Evolutionary conservation across 2,329 filamentous ascomycete genomes (phyloP), one percentile per base, ranked within the genome.

Genomic region (Fusarium phyllophilum): DNA sequence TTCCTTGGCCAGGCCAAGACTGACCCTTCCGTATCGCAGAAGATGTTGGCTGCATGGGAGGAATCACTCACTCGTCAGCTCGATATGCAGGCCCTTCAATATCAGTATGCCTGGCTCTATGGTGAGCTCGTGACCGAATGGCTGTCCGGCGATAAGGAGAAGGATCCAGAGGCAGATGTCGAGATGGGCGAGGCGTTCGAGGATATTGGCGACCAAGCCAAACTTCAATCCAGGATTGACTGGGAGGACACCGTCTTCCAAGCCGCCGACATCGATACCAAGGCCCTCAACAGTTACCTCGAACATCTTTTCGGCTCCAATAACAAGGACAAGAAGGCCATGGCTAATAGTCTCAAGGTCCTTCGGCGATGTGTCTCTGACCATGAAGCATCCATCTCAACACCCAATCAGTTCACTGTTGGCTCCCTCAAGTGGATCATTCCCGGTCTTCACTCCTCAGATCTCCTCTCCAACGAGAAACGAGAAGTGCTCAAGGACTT

Each of bases 221-320:
- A 84, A 76, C 75, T 84, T 20, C 81, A 86, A 59, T 72, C 78
- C 4, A 75, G 72, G 22, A 76, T 76, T 20, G 75, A 83, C 34
- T 88, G 86, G 84, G 86, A 88, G 70, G 75, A 78, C 8, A 81
- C 80, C 36, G 85, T 86, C 8, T 88, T 88, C 58, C 78, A 81
- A 34, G 75, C 81, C 10, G 79, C 81, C 13, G 56, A 79, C 1
- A 78, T 86, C 4, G 81, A 88, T 60, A 78, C 81, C 20, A 56
- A 46, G 2, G 78, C 76, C 18, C 83, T 88, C 36, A 70, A 78
- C 5, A 51, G 71, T 1, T 88, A 87, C 63, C 79, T 88, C 2
- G 68, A 80, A 10, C 66, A 77, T 2, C 77, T 88, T 2, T 88
- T 88, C 68, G 79, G 79, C n/a, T 41, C 70, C n/a, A 55, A 69